Evolutionary conservation across 306 rosid species (phyloP).

Genomic region (Vicia faba): DNA sequence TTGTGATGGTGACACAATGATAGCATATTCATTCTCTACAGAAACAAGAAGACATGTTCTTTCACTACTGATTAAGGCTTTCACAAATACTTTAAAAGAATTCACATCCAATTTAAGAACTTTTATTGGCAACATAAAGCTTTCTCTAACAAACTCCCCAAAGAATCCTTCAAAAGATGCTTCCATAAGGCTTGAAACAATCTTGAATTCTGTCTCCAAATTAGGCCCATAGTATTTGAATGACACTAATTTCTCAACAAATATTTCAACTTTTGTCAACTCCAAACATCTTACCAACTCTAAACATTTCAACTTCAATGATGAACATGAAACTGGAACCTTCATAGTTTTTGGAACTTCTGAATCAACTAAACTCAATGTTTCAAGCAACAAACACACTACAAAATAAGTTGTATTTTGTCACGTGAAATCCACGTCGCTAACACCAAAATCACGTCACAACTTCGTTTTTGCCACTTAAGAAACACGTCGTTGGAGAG

Average conservation of each 20-base stretch:
- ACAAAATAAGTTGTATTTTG: conserved; percentile 13
- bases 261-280: conserved; percentile 33
- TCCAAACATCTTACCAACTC: conserved; percentile 39
- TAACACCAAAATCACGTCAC: too few relatives aligned
- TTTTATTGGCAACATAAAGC: conserved; percentile 37
- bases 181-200: conserved; percentile 41
- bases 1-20: too few relatives aligned
- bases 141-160: conserved; percentile 19
- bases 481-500: too few relatives aligned
- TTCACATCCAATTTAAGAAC: conserved; percentile 40
- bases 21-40: too few relatives aligned
- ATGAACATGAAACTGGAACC: conserved; percentile 32
- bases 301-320: conserved; percentile 33
- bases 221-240: conserved; percentile 38
- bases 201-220: conserved; percentile 34
- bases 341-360: conserved; percentile 38
- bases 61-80: too few relatives aligned
- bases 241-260: conserved; percentile 39
- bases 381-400: conserved; percentile 38
- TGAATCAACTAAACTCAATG: conserved; percentile 30
- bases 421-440: too few relatives aligned
- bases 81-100: too few relatives aligned
- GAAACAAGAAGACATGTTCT: too few relatives aligned
- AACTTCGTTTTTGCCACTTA: too few relatives aligned
- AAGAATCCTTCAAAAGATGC: conserved; percentile 42